phyloP scores from a whole-genome alignment of 352 stramenopile genomes.

The Globisporangium ultimum region DNA sequence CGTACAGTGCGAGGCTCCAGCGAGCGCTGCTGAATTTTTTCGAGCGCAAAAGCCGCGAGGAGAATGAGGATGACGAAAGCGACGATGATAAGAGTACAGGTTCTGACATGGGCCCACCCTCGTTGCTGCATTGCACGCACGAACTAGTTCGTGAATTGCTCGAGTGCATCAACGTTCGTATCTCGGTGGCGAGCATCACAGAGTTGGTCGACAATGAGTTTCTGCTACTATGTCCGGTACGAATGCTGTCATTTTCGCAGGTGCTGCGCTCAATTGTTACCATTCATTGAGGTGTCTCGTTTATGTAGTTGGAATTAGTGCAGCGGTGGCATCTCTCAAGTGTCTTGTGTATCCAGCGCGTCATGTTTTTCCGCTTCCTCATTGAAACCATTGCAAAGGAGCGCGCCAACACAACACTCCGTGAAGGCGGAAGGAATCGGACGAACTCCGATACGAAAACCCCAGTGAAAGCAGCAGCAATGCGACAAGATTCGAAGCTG shows the following conservation, averaged over 20 bases:
- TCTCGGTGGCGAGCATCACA: neutral
- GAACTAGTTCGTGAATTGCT: constrained; percentile 12
- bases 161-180: constrained; percentile 10
- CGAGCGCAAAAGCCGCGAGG: constrained; percentile 1
- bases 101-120: neutral
- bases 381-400: constrained; percentile 32
- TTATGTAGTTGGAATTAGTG: constrained; percentile 33
- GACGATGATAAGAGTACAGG: neutral
- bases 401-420: neutral
- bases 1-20: constrained; percentile 38
- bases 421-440: neutral
- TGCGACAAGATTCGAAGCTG: neutral
- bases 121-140: constrained; percentile 2
- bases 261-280: too few relatives aligned
- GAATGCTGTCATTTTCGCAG: neutral
- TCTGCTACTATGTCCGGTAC: constrained; percentile 34
- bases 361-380: constrained; percentile 58
- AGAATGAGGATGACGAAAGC: neutral
- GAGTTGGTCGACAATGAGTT: constrained; percentile 14
- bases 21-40: constrained; percentile 35
- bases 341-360: constrained; percentile 44
- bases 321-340: constrained; percentile 33
- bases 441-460: neutral
- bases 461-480: neutral
- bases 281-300: neutral